Conservation (phyloP, 1,284 basidiomycete species). For the Ustilago esculenta region DNA sequence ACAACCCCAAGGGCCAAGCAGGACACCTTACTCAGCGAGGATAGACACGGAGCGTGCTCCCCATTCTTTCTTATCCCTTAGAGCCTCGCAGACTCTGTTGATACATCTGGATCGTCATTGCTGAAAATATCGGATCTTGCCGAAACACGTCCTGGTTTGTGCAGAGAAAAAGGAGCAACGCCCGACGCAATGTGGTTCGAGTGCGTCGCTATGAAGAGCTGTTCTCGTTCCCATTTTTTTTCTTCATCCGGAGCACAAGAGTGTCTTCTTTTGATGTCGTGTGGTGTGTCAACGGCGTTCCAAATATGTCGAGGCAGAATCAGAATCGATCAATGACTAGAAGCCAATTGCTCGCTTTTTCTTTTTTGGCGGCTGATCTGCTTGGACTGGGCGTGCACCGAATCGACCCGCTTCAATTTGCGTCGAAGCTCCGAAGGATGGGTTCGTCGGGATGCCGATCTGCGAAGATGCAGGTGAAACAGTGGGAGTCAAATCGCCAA, state of each 20-base stretch:
- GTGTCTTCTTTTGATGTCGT: no score
- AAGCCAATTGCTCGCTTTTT: slow-evolving; percentile 45
- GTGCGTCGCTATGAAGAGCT: no score
- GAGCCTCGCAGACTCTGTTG: no score
- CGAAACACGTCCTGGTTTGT: no score
- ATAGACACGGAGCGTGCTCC: not conserved
- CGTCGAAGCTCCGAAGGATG: slow-evolving; percentile 14
- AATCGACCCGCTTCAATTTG: slow-evolving; percentile 42
- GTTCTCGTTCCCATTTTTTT: no score
- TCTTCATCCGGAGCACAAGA: no score
- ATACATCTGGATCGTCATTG: no score
- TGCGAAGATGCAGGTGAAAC: slow-evolving; percentile 23
- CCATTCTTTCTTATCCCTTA: not conserved
- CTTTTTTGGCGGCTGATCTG: slow-evolving; percentile 19
- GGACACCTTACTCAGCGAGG: slow-evolving; percentile 59
- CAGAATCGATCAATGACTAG: not conserved
- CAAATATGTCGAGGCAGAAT: no score
- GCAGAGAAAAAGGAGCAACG: no score
- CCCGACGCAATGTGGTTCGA: no score
- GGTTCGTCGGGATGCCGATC: slow-evolving; percentile 13
- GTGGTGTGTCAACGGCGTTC: no score
- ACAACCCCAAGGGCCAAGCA: slow-evolving; percentile 59
- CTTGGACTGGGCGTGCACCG: slow-evolving; percentile 20
- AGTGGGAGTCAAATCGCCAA: slow-evolving; percentile 27
- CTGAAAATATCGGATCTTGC: no score